A percentile compares a stretch with the other conserved stretches of the same genome.
Conservation (phyloP, 768 basidiomycete genomes). For the Rhizopogon vesiculosus region DNA sequence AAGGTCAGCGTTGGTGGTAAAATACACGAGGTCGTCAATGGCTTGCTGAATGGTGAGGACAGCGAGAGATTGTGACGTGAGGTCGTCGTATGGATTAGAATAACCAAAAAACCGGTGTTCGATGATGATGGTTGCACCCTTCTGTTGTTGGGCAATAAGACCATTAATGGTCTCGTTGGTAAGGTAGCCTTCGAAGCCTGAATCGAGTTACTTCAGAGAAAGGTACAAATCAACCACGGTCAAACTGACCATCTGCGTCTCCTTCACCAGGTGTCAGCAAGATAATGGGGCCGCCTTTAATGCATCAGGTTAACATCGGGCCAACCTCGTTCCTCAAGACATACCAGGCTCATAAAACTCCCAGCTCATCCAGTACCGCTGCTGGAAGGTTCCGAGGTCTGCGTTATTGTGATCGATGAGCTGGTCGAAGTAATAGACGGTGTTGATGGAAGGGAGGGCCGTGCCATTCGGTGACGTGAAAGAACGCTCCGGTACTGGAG, state of each 20-base stretch:
- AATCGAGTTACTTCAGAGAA: not conserved
- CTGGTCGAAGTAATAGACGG: slow-evolving; percentile 27
- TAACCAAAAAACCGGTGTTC: slow-evolving; percentile 77
- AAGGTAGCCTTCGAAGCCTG: slow-evolving; percentile 43
- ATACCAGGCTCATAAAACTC: slow-evolving; percentile 57
- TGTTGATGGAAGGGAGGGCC: slow-evolving; percentile 17
- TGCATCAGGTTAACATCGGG: too few species aligned
- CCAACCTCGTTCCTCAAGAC: too few species aligned
- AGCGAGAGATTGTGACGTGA: too few species aligned
- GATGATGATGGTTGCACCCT: slow-evolving; percentile 56
- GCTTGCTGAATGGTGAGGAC: too few species aligned
- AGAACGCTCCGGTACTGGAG: slow-evolving; percentile 7
- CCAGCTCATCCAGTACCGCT: slow-evolving; percentile 67
- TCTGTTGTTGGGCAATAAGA: slow-evolving; percentile 58
- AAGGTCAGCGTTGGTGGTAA: too few species aligned
- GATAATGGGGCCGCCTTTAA: slow-evolving; percentile 20
- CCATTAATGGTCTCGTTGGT: slow-evolving; percentile 64
- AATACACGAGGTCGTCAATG: too few species aligned
- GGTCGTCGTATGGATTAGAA: slow-evolving; percentile 51
- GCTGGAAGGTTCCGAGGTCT: slow-evolving; percentile 66
- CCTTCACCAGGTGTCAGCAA: slow-evolving; percentile 56
- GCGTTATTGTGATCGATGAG: slow-evolving; percentile 46
- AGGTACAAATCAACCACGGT: not conserved
- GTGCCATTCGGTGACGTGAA: slow-evolving; percentile 18
- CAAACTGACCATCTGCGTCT: slow-evolving; percentile 41